These are phyloP conservation scores for Penicillium paneum DNA, from an alignment of 2,329 filamentous ascomycete species.

Conservation along the genomic window DNA sequence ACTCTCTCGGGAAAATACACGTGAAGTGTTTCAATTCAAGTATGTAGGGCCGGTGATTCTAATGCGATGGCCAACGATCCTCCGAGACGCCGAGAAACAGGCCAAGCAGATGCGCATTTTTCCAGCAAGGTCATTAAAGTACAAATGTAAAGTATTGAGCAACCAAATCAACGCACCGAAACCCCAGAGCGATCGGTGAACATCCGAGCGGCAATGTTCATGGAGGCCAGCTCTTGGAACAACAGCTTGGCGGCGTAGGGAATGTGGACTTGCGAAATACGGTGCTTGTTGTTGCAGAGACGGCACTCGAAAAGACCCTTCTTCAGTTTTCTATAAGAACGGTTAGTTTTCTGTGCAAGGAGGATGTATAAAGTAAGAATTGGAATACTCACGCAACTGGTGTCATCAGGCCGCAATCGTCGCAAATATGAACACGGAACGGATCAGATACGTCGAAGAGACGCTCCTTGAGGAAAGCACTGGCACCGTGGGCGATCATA, in stretches of 20 bases:
- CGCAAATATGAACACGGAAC: slow-evolving; percentile 96
- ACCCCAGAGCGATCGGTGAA: slow-evolving; percentile 67
- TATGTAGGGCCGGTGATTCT: slow-evolving; percentile 23
- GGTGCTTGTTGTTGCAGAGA: slow-evolving; percentile 98
- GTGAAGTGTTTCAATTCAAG: slow-evolving; percentile 13
- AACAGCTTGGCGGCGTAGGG: slow-evolving; percentile 96
- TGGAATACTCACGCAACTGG: slow-evolving; percentile 84
- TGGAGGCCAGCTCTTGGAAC: slow-evolving; percentile 95
- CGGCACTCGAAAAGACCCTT: slow-evolving; percentile 96
- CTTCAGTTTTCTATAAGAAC: slow-evolving; percentile 69
- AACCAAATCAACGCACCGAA: slow-evolving; percentile 37
- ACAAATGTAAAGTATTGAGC: slow-evolving; percentile 16
- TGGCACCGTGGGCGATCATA: slow-evolving; percentile 99
- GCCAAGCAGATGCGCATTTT: slow-evolving; percentile 22
- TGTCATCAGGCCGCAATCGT: slow-evolving; percentile 98
- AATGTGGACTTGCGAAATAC: slow-evolving; percentile 96
- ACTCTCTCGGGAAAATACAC: background rate
- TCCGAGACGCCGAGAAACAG: slow-evolving; percentile 24
- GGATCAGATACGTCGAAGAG: slow-evolving; percentile 97
- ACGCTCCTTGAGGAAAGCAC: slow-evolving; percentile 94
- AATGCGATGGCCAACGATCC: slow-evolving; percentile 20
- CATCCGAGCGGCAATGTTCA: slow-evolving; percentile 98
- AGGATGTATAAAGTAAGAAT: background rate
- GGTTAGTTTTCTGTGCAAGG: slow-evolving; percentile 10
- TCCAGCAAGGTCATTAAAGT: slow-evolving; percentile 28